Base-by-base conservation (phyloP, 371 early-diverging fungal species). In the Syncephalastrum racemosum region DNA sequence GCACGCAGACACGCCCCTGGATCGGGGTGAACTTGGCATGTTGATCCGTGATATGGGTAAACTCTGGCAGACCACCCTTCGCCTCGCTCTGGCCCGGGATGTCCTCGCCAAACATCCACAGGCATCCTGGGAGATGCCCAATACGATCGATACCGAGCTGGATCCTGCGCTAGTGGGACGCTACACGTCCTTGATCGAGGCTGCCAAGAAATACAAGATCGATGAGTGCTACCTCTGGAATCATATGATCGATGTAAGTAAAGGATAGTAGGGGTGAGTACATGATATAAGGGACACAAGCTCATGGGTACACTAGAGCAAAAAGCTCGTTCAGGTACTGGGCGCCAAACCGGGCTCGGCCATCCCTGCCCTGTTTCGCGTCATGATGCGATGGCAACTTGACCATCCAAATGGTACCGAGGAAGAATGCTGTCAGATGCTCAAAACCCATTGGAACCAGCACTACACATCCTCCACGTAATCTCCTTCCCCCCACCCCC, bases 381-480 rank as follows among this genome's bases (percentile, higher is more conserved):
- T 62, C 3, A 71, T 90, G 50, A 87, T 93, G 80, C 77, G 67
- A 27, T 93, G 90, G 90, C 93, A 93, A 70, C 66, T 93, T 40
- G 79, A 70, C 1, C 54, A 88, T 70, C 87, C 88, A 5, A 50
- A 69, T 3, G 90, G 86, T 1, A 80, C 85, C 7, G 64, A 50
- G 36, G 81, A 77, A 14, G 81, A 88, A 46, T 88, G 90, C 53
- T 60, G 59, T 59, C 54, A 68, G n/a, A 71, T 63, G 42, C 66
- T 82, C 13, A 59, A 66, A 46, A 13, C 22, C 18, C 64, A 71
- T 45, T 80, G 78, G 75, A 45, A 59, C 36, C 36, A 31, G 36
- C 36, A 31, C 12, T 31, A 31, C 10, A 31, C 36, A 2, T 31
- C 36, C 36, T 31, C 36, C 36, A 31, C 6, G 10, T 31, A 31